A percentile compares a stretch with the other conserved stretches of the same genome.
These are phyloP conservation scores for Coniochaeta pulveracea DNA, from an alignment of 2,329 filamentous ascomycete species.

Conservation along the genomic window DNA sequence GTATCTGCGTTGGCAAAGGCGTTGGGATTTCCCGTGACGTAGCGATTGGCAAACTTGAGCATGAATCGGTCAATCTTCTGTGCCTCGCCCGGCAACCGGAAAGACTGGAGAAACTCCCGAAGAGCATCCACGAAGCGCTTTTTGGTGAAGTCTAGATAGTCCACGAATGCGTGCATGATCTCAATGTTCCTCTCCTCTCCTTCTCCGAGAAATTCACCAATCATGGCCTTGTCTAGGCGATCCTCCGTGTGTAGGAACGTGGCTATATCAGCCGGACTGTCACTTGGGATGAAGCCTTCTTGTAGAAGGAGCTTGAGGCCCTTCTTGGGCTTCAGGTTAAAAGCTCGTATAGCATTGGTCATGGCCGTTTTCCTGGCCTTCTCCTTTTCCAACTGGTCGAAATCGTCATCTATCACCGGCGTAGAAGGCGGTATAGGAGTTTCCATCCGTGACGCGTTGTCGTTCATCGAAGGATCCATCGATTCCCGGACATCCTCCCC, in stretches of 20 bases:
- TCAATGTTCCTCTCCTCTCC: constrained; percentile 88
- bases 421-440: constrained; percentile 52
- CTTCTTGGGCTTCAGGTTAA: constrained; percentile 96
- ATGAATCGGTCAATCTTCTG: constrained; percentile 99
- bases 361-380: constrained; percentile 91
- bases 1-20: constrained; percentile 98
- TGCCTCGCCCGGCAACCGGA: constrained; percentile 87
- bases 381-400: constrained; percentile 84
- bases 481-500: constrained; percentile 53
- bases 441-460: constrained; percentile 51
- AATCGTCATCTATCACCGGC: constrained; percentile 73
- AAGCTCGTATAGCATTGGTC: constrained; percentile 76
- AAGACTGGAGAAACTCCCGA: constrained; percentile 84
- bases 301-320: constrained; percentile 76
- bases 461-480: constrained; percentile 57
- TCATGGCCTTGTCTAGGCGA: constrained; percentile 76
- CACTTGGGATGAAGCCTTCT: constrained; percentile 77
- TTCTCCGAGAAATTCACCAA: constrained; percentile 91
- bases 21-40: constrained; percentile 89
- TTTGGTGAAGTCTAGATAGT: constrained; percentile 86
- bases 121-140: constrained; percentile 88
- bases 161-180: constrained; percentile 97
- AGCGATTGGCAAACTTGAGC: constrained; percentile 96
- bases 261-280: constrained; percentile 72
- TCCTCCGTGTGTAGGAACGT: constrained; percentile 73